A percentile compares a stretch with the other conserved stretches of the same genome.
Conservation (phyloP, 805 yeast species). For the Candida alai region DNA sequence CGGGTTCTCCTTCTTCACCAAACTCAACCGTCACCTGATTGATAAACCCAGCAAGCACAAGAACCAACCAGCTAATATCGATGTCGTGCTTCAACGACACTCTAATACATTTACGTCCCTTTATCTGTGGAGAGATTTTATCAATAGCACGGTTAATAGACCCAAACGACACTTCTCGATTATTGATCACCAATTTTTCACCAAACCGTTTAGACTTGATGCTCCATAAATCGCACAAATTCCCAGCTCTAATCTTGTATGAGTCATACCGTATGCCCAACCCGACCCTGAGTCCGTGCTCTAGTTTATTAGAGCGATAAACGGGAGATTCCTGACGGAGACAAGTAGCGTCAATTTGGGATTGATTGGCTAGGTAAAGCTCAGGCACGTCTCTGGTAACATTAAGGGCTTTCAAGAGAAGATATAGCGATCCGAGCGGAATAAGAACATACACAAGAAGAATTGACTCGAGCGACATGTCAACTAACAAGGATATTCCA, state of each 20-base stretch:
- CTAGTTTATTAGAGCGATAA: slow-evolving; percentile 70
- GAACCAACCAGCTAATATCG: slow-evolving; percentile 7
- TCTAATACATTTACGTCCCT: neutral
- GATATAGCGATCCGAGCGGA: too few relatives aligned
- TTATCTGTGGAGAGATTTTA: neutral
- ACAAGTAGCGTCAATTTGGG: slow-evolving; percentile 63
- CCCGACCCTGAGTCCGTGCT: slow-evolving; percentile 70
- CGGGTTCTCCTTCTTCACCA: slow-evolving; percentile 17
- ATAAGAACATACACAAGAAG: slow-evolving; percentile 1
- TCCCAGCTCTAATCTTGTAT: slow-evolving; percentile 71
- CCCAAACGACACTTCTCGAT: slow-evolving; percentile 7
- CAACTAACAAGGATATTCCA: too few relatives aligned
- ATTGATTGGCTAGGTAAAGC: slow-evolving; percentile 58
- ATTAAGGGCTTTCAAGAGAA: neutral
- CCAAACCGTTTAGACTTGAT: slow-evolving; percentile 15
- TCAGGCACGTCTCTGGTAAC: slow-evolving; percentile 51
- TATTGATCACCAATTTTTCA: slow-evolving; percentile 20
- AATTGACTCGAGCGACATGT: neutral
- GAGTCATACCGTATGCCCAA: slow-evolving; percentile 57
- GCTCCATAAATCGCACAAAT: slow-evolving; percentile 70
- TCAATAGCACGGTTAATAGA: slow-evolving; percentile 20
- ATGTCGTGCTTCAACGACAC: neutral
- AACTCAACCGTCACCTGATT: slow-evolving; percentile 39
- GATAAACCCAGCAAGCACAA: slow-evolving; percentile 37
- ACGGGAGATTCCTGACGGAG: slow-evolving; percentile 67